phyloP scores from a whole-genome alignment of 768 basidiomycete species.

The Leccinum boreale region DNA sequence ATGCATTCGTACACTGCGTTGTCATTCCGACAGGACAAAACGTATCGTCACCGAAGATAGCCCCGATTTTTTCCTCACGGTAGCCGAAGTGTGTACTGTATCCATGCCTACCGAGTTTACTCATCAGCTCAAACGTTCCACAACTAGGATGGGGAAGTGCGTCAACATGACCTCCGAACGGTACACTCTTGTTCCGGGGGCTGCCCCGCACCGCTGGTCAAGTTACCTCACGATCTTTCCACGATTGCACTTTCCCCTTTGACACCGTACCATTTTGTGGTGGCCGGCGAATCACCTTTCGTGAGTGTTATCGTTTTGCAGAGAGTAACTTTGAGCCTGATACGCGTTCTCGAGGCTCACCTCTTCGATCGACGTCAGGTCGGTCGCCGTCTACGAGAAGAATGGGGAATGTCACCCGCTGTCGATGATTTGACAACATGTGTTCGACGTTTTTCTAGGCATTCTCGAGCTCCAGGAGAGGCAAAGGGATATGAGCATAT shows the following conservation, averaged over 20 bases:
- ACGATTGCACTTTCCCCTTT: slow-evolving; percentile 74
- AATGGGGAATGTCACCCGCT: slow-evolving; percentile 63
- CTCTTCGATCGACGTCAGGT: slow-evolving; percentile 80
- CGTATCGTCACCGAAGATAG: slow-evolving; percentile 77
- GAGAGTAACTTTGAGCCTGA: not conserved
- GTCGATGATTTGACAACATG: slow-evolving; percentile 64
- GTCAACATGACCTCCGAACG: slow-evolving; percentile 81
- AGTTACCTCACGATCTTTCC: slow-evolving; percentile 62
- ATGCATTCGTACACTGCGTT: slow-evolving; percentile 55
- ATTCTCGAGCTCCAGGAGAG: slow-evolving; percentile 33
- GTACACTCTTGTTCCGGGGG: slow-evolving; percentile 57
- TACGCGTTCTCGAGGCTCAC: slow-evolving; percentile 15
- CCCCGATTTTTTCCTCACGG: slow-evolving; percentile 71
- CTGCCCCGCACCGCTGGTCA: slow-evolving; percentile 73
- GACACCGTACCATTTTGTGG: slow-evolving; percentile 80
- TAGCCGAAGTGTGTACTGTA: slow-evolving; percentile 62
- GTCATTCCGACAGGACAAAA: slow-evolving; percentile 74
- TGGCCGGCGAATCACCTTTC: slow-evolving; percentile 76
- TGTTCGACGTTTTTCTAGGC: slow-evolving; percentile 74
- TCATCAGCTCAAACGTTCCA: slow-evolving; percentile 17
- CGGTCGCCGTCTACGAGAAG: slow-evolving; percentile 54
- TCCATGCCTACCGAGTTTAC: not conserved
- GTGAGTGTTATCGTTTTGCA: slow-evolving; percentile 40
- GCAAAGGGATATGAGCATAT: slow-evolving; percentile 53
- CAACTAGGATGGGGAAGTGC: slow-evolving; percentile 75